Evolutionary conservation across 129 eudicot genomes (phyloP).

Genomic region (carrot (Daucus carota)): DNA sequence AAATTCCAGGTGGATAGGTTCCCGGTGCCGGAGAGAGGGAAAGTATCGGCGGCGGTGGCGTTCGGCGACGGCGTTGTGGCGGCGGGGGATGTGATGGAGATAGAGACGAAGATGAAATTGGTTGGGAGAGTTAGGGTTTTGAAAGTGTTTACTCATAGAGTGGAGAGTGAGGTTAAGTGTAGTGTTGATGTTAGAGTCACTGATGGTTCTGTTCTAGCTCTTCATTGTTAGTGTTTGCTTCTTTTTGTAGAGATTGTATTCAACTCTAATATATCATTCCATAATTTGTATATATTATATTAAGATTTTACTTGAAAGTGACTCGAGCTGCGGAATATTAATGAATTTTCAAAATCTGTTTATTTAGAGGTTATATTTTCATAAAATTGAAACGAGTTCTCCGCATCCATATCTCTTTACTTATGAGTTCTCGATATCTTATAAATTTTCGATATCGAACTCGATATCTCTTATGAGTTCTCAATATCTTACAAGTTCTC

Average conservation of each 20-base stretch:
- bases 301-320: no score
- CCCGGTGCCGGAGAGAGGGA: constrained; percentile 37
- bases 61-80: not conserved
- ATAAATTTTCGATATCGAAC: no score
- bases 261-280: not conserved
- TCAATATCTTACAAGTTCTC: no score
- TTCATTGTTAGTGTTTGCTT: constrained; percentile 38
- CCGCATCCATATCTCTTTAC: no score
- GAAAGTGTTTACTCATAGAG: constrained; percentile 73
- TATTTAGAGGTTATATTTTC: no score
- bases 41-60: constrained; percentile 13
- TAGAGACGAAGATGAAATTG: constrained; percentile 80
- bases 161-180: constrained; percentile 66
- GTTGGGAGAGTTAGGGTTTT: constrained; percentile 94
- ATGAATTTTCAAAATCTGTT: no score
- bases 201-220: constrained; percentile 68
- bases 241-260: no score
- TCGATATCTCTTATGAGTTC: no score
- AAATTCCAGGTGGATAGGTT: constrained; percentile 61
- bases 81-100: constrained; percentile 38
- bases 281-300: no score
- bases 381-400: no score
- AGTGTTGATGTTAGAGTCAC: constrained; percentile 59
- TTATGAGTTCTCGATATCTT: no score
- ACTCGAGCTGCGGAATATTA: no score